Conservation (phyloP, 169 alveolate genomes). For the Cryptosporidium meleagridis region DNA sequence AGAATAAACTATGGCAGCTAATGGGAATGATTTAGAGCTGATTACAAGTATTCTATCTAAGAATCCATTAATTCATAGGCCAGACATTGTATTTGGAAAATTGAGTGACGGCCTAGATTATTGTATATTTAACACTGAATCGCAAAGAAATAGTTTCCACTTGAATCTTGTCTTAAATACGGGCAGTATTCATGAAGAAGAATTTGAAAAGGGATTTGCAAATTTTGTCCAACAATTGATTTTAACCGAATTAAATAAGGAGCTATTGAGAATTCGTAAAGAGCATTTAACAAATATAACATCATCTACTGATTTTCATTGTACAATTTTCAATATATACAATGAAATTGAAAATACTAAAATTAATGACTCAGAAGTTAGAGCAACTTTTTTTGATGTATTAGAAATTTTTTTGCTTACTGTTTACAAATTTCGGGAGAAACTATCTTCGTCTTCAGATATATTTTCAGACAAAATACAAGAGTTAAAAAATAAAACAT, state of each 20-base stretch:
- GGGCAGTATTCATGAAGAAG: conserved; percentile 69
- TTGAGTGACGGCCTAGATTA: conserved; percentile 55
- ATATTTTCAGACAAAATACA: not conserved
- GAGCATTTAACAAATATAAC: conserved; percentile 12
- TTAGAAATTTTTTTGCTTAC: conserved; percentile 19
- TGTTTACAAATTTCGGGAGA: conserved; percentile 11
- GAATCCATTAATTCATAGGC: conserved; percentile 52
- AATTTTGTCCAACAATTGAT: conserved; percentile 46
- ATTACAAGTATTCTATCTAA: conserved; percentile 20
- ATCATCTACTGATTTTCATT: conserved; percentile 65
- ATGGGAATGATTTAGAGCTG: conserved; percentile 23
- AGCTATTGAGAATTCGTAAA: conserved; percentile 5
- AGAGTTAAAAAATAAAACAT: conserved; percentile 1
- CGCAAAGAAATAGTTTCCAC: conserved; percentile 20
- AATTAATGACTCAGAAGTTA: conserved; percentile 11
- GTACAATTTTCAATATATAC: conserved; percentile 32
- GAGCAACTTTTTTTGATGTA: conserved; percentile 34
- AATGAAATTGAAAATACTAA: not conserved
- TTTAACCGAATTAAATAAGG: conserved; percentile 23
- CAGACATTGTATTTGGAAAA: conserved; percentile 61
- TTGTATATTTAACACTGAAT: conserved; percentile 50
- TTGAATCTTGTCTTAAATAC: conserved; percentile 22
- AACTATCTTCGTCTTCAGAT: conserved; percentile 6
- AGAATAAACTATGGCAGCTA: not conserved
- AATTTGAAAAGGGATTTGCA: conserved; percentile 59